Evolutionary conservation across 2,329 filamentous ascomycete genomes (phyloP).

Genomic region (Hirsutella minnesotensis): DNA sequence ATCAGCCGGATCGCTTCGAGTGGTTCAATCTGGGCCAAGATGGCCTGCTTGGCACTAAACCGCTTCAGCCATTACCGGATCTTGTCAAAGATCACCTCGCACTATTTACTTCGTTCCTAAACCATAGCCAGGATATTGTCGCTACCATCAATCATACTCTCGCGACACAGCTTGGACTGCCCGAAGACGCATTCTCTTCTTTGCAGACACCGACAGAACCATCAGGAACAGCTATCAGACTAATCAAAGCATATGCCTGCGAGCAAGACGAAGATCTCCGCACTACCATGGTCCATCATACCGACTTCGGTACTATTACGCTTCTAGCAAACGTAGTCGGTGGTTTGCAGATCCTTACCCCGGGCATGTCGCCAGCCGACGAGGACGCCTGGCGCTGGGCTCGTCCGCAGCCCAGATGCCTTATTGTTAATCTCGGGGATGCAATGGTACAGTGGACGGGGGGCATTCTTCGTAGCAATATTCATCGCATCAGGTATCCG

Average conservation of each 20-base stretch:
- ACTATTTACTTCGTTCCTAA: background rate
- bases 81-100: background rate
- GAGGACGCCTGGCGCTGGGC: constrained; percentile 11
- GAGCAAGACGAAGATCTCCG: constrained; percentile 5
- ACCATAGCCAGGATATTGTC: background rate
- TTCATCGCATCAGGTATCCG: constrained; percentile 11
- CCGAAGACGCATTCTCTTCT: background rate
- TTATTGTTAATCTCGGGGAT: constrained; percentile 12
- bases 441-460: constrained; percentile 12
- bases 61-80: background rate
- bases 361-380: constrained; percentile 6
- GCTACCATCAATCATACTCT: background rate
- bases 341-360: constrained; percentile 21
- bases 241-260: constrained; percentile 10
- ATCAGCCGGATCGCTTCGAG: background rate
- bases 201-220: background rate
- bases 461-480: constrained; percentile 13
- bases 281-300: constrained; percentile 18
- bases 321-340: constrained; percentile 22
- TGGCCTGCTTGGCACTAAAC: background rate
- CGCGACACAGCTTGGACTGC: background rate
- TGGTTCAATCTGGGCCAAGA: background rate
- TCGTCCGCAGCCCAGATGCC: constrained; percentile 10
- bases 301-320: constrained; percentile 24
- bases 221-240: background rate